Percentiles rank a stretch among this genome's conserved stretches.
Evolutionary conservation across 225 moss, liverwort and hornwort genomes (phyloP).

Genomic region (Polytrichum formosum): DNA sequence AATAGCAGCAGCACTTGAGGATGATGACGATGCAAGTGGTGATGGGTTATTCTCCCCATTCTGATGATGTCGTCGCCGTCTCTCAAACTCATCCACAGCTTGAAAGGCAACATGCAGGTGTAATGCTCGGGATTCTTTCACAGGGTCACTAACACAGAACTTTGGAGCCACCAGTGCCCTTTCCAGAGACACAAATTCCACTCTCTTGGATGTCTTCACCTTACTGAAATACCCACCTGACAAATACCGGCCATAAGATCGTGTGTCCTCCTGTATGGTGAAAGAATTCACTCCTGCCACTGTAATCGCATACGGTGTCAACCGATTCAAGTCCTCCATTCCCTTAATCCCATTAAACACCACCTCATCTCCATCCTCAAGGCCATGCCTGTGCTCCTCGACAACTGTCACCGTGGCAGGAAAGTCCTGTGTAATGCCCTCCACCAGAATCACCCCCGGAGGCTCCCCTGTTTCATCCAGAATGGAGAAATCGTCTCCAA

Average conservation of each 20-base stretch:
- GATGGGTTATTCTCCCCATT: slow-evolving; percentile 23
- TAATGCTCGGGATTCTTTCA: slow-evolving; percentile 54
- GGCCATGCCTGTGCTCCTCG: slow-evolving; percentile 87
- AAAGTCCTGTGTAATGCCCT: slow-evolving; percentile 96
- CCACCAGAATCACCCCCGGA: slow-evolving; percentile 67
- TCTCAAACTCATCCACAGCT: slow-evolving; percentile 84
- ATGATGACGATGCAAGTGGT: slow-evolving; percentile 19
- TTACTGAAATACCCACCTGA: slow-evolving; percentile 90
- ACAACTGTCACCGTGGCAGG: slow-evolving; percentile 96
- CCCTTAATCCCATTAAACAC: slow-evolving; percentile 80
- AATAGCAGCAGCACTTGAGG: slow-evolving; percentile 13
- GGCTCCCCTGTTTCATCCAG: slow-evolving; percentile 86
- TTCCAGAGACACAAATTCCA: slow-evolving; percentile 69
- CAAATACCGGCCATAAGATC: slow-evolving; percentile 63
- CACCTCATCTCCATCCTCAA: slow-evolving; percentile 93
- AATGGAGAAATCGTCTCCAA: slow-evolving; percentile 75
- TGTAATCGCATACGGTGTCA: slow-evolving; percentile 55
- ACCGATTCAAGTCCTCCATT: slow-evolving; percentile 83
- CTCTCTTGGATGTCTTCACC: slow-evolving; percentile 61
- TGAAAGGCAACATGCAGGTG: slow-evolving; percentile 86
- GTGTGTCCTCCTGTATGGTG: slow-evolving; percentile 84
- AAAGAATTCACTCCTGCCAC: slow-evolving; percentile 87
- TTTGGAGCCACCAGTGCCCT: slow-evolving; percentile 62
- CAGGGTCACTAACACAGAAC: slow-evolving; percentile 76
- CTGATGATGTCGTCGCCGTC: slow-evolving; percentile 32